A percentile compares a stretch with the other conserved stretches of the same genome.
Evolutionary conservation across 441 rosid species (phyloP).

Genomic region (Adansonia rubrostipa): DNA sequence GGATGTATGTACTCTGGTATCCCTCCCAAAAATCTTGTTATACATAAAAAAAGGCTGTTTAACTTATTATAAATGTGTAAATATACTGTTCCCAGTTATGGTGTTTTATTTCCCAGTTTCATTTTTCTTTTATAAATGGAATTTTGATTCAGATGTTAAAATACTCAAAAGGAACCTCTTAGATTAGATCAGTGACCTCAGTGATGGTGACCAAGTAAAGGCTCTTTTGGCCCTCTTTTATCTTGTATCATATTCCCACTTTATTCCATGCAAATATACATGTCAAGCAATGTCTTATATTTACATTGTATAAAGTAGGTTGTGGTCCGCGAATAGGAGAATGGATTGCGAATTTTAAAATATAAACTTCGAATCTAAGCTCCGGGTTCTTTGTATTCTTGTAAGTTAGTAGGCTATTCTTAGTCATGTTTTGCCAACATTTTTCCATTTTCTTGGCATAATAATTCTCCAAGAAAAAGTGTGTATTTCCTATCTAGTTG

Average conservation of each 20-base stretch:
- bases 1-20: slow-evolving; percentile 50
- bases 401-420: background rate
- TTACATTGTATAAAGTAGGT: too few species aligned
- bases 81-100: slow-evolving; percentile 42
- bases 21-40: slow-evolving; percentile 39
- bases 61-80: slow-evolving; percentile 54
- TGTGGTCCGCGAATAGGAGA: too few species aligned
- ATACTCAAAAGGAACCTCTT: background rate
- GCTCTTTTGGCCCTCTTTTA: slow-evolving; percentile 25
- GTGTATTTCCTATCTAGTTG: background rate
- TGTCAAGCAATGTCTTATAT: background rate
- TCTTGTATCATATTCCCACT: background rate
- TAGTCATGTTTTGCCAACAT: background rate
- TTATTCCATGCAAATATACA: slow-evolving; percentile 13
- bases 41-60: slow-evolving; percentile 48
- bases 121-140: background rate
- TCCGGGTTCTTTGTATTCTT: background rate
- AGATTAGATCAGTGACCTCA: slow-evolving; percentile 13
- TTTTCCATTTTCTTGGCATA: background rate
- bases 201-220: slow-evolving; percentile 39
- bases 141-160: background rate
- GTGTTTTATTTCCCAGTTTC: background rate
- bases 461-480: background rate
- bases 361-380: too few species aligned
- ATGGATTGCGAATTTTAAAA: too few species aligned